phyloP scores from a whole-genome alignment of 1,284 basidiomycete species.

The Takashimella koratensis region DNA sequence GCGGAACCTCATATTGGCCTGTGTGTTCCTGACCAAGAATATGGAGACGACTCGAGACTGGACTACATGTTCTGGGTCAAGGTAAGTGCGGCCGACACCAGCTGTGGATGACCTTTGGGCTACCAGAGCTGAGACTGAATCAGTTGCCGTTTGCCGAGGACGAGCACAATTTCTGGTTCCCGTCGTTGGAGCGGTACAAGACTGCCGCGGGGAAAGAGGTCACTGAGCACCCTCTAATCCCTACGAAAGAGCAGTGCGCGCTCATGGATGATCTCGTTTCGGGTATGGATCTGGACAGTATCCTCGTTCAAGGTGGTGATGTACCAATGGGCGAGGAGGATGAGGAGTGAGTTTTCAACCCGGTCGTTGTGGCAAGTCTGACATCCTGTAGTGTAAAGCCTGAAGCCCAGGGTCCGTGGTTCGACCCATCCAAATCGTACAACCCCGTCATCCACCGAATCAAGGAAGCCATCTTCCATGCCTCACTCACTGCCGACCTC shows the following conservation, averaged over 20 bases:
- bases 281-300: constrained; percentile 76
- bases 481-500: constrained; percentile 70
- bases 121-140: constrained; percentile 1
- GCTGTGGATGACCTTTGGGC: neutral
- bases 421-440: constrained; percentile 68
- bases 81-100: constrained; percentile 56
- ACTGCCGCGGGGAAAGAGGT: constrained; percentile 72
- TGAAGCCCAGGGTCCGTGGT: constrained; percentile 67
- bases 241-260: constrained; percentile 69
- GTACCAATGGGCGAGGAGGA: constrained; percentile 38
- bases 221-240: constrained; percentile 73
- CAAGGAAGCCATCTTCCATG: constrained; percentile 88
- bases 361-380: constrained; percentile 3
- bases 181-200: constrained; percentile 70
- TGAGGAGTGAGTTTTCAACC: constrained; percentile 55
- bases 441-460: constrained; percentile 87
- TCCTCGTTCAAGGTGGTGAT: constrained; percentile 59
- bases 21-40: constrained; percentile 56
- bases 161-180: constrained; percentile 78
- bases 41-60: constrained; percentile 57
- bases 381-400: neutral
- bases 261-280: constrained; percentile 85
- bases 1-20: constrained; percentile 82
- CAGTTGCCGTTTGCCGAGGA: constrained; percentile 96
- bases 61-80: constrained; percentile 79